Percentiles rank a stretch among this genome's conserved stretches.
Evolutionary conservation across 2,329 filamentous ascomycete genomes (phyloP).

Genomic region (Claviceps sorghi): DNA sequence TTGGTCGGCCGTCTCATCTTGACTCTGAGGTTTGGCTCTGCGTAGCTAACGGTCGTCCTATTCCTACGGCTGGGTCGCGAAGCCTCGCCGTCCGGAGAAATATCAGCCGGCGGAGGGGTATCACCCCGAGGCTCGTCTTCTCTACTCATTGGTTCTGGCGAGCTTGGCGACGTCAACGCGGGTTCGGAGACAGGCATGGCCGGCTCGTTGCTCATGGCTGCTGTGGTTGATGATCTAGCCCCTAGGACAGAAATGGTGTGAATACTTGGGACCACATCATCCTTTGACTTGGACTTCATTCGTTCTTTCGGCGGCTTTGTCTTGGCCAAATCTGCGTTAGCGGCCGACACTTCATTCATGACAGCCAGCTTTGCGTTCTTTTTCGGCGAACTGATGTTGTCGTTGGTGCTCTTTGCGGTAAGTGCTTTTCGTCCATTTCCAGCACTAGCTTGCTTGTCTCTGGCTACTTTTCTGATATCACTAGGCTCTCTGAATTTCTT

Average conservation of each 20-base stretch:
- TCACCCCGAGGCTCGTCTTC: conserved; percentile 27
- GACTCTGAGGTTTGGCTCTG: conserved; percentile 64
- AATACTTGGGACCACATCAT: conserved; percentile 9
- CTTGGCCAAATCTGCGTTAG: conserved; percentile 23
- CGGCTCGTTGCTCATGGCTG: conserved; percentile 9
- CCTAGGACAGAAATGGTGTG: conserved; percentile 10
- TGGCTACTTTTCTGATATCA: conserved; percentile 25
- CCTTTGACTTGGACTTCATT: conserved; percentile 16
- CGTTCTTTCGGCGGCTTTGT: conserved; percentile 14
- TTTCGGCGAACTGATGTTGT: conserved; percentile 43
- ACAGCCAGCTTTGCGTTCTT: conserved; percentile 26
- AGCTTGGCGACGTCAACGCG: conserved; percentile 30
- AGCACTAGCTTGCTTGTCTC: conserved; percentile 16
- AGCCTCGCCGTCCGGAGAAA: conserved; percentile 40
- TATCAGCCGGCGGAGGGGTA: conserved; percentile 45
- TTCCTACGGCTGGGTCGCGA: conserved; percentile 53
- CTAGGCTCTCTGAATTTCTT: conserved; percentile 34
- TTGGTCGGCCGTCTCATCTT: conserved; percentile 76
- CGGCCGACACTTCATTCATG: conserved; percentile 23
- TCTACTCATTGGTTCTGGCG: conserved; percentile 29
- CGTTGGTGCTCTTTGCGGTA: conserved; percentile 44
- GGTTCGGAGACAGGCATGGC: conserved; percentile 22
- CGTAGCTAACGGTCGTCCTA: conserved; percentile 59
- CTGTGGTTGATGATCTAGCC: conserved; percentile 7
- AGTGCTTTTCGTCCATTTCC: conserved; percentile 32